Conservation (phyloP, 2,329 filamentous ascomycete species). For the Pestalotiopsis fici region DNA sequence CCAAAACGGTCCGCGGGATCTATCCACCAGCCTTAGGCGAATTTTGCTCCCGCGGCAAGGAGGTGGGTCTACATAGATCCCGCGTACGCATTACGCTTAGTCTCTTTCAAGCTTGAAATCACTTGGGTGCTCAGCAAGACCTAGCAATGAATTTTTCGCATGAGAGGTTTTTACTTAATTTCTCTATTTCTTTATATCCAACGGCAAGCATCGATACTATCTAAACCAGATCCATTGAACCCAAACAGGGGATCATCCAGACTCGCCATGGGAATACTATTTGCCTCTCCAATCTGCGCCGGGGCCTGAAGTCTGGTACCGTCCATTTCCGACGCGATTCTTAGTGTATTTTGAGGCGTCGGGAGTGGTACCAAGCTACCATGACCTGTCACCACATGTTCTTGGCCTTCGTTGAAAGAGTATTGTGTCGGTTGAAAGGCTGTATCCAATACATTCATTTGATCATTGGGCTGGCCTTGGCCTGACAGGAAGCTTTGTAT, state of each 20-base stretch:
- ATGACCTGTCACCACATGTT: not conserved
- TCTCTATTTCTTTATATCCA: not conserved
- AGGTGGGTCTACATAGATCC: not conserved
- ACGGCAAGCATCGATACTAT: not conserved
- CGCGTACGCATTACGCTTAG: not conserved
- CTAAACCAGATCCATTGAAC: constrained; percentile 3
- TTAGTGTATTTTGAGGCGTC: not conserved
- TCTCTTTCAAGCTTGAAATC: no score
- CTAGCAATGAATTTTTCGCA: no score
- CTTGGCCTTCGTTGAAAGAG: no score
- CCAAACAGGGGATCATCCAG: constrained; percentile 9
- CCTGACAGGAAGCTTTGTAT: constrained; percentile 8
- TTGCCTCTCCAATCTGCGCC: not conserved
- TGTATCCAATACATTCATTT: not conserved
- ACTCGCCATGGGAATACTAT: not conserved
- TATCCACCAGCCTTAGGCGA: not conserved
- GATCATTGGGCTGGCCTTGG: not conserved
- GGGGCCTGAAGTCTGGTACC: not conserved
- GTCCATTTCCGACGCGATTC: not conserved
- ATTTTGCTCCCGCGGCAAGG: not conserved
- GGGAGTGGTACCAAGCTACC: not conserved
- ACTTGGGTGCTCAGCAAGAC: no score
- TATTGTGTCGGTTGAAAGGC: not conserved
- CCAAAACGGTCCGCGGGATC: not conserved
- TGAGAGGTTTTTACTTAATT: not conserved